phyloP scores from a whole-genome alignment of 306 rosid species.

The Gynostemma pentaphyllum region DNA sequence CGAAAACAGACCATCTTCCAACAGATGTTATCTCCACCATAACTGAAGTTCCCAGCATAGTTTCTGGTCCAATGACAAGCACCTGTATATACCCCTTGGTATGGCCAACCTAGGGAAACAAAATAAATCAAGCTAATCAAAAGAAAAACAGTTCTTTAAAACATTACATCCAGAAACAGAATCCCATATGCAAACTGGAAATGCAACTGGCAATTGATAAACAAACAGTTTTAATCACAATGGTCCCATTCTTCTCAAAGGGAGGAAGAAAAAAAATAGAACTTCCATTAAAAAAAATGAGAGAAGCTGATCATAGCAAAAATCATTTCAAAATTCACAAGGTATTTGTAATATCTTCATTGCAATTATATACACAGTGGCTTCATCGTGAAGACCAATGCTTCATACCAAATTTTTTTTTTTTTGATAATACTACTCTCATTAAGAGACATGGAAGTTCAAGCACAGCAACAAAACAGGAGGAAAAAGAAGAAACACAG shows the following conservation, averaged over 20 bases:
- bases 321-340: not conserved
- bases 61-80: conserved; percentile 57
- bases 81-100: conserved; percentile 94
- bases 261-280: not conserved
- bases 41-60: conserved; percentile 79
- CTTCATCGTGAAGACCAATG: not conserved
- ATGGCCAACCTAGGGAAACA: conserved; percentile 73
- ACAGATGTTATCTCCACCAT: conserved; percentile 62
- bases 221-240: not conserved
- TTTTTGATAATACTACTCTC: not conserved
- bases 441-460: not conserved
- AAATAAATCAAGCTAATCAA: conserved; percentile 14
- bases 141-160: conserved; percentile 4
- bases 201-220: not conserved
- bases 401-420: not conserved
- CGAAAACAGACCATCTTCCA: conserved; percentile 98
- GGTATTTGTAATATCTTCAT: not conserved
- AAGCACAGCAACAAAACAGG: not conserved
- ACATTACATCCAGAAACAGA: not conserved
- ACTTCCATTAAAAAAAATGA: not conserved
- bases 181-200: not conserved
- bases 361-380: not conserved
- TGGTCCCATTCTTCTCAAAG: not conserved
- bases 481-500: not conserved
- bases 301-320: not conserved